Evolutionary conservation across 495 filamentous ascomycete genomes (phyloP).

Genomic region (Talaromyces adpressus): DNA sequence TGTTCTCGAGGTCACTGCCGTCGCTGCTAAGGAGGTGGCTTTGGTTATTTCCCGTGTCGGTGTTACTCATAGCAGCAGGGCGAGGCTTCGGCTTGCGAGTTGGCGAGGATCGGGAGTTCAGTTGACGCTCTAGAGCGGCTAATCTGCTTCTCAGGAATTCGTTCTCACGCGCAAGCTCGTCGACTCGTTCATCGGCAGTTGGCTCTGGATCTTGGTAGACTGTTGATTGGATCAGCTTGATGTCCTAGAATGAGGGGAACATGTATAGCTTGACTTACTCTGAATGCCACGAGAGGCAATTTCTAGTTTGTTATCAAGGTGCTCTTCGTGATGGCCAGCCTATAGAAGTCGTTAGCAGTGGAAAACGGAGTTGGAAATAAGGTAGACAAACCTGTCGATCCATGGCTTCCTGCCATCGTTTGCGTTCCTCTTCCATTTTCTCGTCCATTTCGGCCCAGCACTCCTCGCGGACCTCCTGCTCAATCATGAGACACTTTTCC

Average conservation of each 20-base stretch:
- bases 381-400: constrained; percentile 56
- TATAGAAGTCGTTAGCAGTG: constrained; percentile 18
- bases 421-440: constrained; percentile 62
- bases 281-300: constrained; percentile 67
- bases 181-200: constrained; percentile 23
- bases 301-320: constrained; percentile 86
- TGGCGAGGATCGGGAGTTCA: constrained; percentile 34
- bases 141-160: constrained; percentile 38
- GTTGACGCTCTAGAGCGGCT: constrained; percentile 39
- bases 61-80: constrained; percentile 17
- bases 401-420: constrained; percentile 67
- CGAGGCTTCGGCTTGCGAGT: constrained; percentile 31
- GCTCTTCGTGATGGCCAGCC: constrained; percentile 61
- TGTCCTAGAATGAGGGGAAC: background rate
- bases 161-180: constrained; percentile 43
- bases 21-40: constrained; percentile 27
- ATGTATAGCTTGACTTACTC: constrained; percentile 24
- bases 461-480: constrained; percentile 85
- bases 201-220: constrained; percentile 43
- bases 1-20: constrained; percentile 34
- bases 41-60: constrained; percentile 14
- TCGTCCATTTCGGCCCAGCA: constrained; percentile 81
- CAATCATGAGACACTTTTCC: constrained; percentile 62
- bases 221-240: constrained; percentile 15
- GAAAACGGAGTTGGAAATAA: constrained; percentile 12